Conservation (phyloP, 257 asterid genomes). For the Capsicum baccatum region DNA sequence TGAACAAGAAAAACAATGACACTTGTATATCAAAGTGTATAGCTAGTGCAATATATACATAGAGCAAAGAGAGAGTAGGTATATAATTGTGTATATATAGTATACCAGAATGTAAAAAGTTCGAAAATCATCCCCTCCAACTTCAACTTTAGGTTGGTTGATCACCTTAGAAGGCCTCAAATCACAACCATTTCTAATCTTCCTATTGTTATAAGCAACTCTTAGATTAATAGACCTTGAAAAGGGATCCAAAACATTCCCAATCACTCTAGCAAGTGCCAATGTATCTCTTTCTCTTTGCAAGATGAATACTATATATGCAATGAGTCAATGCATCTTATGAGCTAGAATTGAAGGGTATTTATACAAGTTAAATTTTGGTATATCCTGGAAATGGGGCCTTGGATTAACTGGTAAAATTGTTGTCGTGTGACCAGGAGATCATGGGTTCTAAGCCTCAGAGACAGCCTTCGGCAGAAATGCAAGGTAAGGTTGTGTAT, state of each 20-base stretch:
- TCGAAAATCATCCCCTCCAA: slow-evolving; percentile 75
- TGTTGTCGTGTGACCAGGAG: too few species aligned
- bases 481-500: too few species aligned
- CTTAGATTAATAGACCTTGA: slow-evolving; percentile 52
- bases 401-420: too few species aligned
- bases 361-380: too few species aligned
- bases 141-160: slow-evolving; percentile 70
- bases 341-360: too few species aligned
- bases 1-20: too few species aligned
- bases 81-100: background rate
- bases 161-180: slow-evolving; percentile 67
- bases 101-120: slow-evolving; percentile 66
- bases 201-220: slow-evolving; percentile 47
- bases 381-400: too few species aligned
- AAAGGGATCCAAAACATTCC: slow-evolving; percentile 74
- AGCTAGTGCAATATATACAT: background rate
- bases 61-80: background rate
- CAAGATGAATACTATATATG: slow-evolving; percentile 28
- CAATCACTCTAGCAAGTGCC: slow-evolving; percentile 61
- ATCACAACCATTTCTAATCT: slow-evolving; percentile 65
- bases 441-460: too few species aligned
- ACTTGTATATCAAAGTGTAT: background rate
- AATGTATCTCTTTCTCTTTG: slow-evolving; percentile 63
- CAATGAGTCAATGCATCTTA: too few species aligned
- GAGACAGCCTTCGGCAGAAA: too few species aligned